phyloP scores from a whole-genome alignment of 305 asterid species.

The Fraxinus latifolia region DNA sequence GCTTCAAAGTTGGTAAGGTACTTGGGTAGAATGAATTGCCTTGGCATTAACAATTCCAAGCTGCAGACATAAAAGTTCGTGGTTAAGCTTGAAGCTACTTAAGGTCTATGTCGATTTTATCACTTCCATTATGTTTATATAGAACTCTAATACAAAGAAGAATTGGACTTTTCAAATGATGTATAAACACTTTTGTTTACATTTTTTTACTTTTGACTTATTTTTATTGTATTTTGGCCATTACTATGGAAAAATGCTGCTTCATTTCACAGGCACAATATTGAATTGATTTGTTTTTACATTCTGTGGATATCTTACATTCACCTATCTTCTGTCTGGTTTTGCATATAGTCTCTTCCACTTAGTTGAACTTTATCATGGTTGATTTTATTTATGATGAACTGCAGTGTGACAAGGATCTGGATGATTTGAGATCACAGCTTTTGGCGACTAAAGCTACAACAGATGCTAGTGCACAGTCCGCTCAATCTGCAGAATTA shows the following conservation, averaged over 20 bases:
- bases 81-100: background rate
- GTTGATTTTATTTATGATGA: background rate
- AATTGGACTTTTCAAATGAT: background rate
- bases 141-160: background rate
- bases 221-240: background rate
- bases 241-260: background rate
- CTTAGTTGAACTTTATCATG: constrained; percentile 8
- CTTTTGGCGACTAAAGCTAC: constrained; percentile 62
- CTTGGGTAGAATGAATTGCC: background rate
- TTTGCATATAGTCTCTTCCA: background rate
- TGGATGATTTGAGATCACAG: constrained; percentile 66
- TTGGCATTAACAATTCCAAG: background rate
- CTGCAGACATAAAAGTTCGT: background rate
- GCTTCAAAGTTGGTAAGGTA: background rate
- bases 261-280: background rate
- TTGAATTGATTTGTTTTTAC: background rate
- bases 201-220: background rate
- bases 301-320: background rate
- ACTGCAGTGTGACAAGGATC: constrained; percentile 54
- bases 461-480: constrained; percentile 68
- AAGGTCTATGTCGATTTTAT: background rate
- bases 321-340: background rate
- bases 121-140: background rate
- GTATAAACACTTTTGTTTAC: background rate
- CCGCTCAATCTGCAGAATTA: constrained; percentile 73